Base-by-base conservation (phyloP, 169 alveolate genomes). In the Plasmodium gonderi region DNA sequence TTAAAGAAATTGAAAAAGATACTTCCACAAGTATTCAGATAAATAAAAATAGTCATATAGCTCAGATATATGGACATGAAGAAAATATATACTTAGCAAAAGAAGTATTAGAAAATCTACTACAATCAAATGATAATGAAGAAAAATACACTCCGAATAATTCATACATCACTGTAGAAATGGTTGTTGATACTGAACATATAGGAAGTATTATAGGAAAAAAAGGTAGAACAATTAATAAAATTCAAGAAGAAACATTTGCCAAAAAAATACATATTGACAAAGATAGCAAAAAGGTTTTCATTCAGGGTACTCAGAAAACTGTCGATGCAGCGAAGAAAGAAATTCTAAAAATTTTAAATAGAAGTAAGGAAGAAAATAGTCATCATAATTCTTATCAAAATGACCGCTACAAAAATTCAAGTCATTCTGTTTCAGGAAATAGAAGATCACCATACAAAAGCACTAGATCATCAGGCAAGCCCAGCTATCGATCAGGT, bases 1-100 rank as follows among this genome's bases (percentile, higher is more conserved):
- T 85, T 38, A 85, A 85, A 74, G 92, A 85, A 17, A 85, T 85
- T 8, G 92, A 85, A 85, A 85, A 85, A 54, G 92, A 85, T 40
- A 85, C 92, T 0, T 85, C 67, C 8, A 85, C 92, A n/a, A 85
- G 92, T 38, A 85, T 85, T 17, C 92, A 85, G 45, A 85, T 85
- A 23, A 85, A 85, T 44, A 85, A 85, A 74, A 85, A 38, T 51
- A 85, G 33, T 7, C 68, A 85, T 31, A 49, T 85, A 31, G 92
- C 92, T 5, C 92, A 85, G 67, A 85, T 85, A 1, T 85, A 85
- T 74, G 92, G 92, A 23, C 83, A 75, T 75, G 92, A 85, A 40
- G 92, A 72, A 74, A 85, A 75, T 20, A 85, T 85, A 20, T 31
- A 54, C 31, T 31, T 54, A 74, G 92, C 92, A 5, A 85, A 85